These are phyloP conservation scores for Naganishia kalamii DNA, from an alignment of 768 basidiomycete species.

Conservation along the genomic window DNA sequence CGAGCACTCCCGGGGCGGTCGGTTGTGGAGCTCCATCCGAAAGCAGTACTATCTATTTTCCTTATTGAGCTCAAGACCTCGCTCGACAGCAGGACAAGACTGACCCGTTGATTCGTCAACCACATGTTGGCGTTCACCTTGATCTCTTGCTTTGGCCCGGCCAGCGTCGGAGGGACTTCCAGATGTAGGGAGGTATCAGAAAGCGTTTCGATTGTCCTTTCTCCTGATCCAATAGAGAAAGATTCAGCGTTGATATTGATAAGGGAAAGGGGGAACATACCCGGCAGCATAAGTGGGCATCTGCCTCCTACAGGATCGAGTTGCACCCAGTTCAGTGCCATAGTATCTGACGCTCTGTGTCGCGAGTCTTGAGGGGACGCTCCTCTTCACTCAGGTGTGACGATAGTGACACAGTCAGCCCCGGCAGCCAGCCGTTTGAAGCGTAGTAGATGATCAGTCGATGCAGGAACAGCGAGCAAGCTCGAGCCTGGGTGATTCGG, in stretches of 20 bases:
- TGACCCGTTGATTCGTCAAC: constrained; percentile 11
- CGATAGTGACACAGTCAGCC: too few species aligned
- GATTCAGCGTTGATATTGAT: neutral
- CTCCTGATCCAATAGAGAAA: neutral
- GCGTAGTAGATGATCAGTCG: too few species aligned
- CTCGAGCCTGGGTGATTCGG: too few species aligned
- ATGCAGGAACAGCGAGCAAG: too few species aligned
- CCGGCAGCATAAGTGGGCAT: neutral
- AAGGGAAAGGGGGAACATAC: neutral
- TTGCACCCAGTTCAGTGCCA: constrained; percentile 6
- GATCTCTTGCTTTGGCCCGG: neutral
- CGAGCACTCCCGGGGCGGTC: neutral
- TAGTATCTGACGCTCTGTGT: too few species aligned
- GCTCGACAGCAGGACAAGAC: neutral
- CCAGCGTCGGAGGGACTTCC: neutral
- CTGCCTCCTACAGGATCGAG: neutral
- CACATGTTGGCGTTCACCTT: neutral
- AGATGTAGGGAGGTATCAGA: neutral
- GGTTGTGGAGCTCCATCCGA: neutral
- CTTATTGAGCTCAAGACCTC: neutral
- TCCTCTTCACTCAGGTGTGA: too few species aligned
- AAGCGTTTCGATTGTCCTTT: neutral
- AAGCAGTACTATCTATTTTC: neutral
- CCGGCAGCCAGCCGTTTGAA: too few species aligned
- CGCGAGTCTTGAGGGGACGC: too few species aligned